These are phyloP conservation scores for Termitomyces sp. DNA, from an alignment of 768 basidiomycete genomes.

Conservation along the genomic window DNA sequence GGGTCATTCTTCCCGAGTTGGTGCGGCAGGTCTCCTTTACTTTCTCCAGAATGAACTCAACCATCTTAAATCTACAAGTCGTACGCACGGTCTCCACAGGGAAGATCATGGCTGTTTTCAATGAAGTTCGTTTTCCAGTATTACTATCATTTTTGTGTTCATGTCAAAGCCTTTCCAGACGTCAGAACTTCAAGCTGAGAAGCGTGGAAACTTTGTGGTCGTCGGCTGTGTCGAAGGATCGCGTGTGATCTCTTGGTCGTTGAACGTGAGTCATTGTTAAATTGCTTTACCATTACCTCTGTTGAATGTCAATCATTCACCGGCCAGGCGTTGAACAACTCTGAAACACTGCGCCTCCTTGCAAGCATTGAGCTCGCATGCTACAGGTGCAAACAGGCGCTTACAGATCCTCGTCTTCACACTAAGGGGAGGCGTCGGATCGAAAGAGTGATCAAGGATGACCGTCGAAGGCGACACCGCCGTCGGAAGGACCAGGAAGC, in stretches of 20 bases:
- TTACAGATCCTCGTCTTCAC: conserved; percentile 66
- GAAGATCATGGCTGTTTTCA: conserved; percentile 67
- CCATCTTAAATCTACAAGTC: conserved; percentile 34
- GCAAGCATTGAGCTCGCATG: conserved; percentile 85
- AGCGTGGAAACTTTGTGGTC: conserved; percentile 85
- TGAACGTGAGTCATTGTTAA: conserved; percentile 53
- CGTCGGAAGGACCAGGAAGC: conserved; percentile 82
- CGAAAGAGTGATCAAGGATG: conserved; percentile 81
- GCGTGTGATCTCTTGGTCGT: conserved; percentile 80
- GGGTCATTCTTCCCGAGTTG: conserved; percentile 78
- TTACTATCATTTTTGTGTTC: neutral
- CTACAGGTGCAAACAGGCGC: conserved; percentile 67
- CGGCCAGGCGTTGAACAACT: conserved; percentile 71
- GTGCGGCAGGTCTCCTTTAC: conserved; percentile 38
- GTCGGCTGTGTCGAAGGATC: conserved; percentile 73
- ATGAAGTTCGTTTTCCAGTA: conserved; percentile 47
- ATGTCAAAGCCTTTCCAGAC: conserved; percentile 29
- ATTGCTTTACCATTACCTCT: neutral
- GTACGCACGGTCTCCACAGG: conserved; percentile 62
- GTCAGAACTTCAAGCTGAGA: conserved; percentile 79
- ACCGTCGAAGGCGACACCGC: conserved; percentile 75
- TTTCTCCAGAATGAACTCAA: neutral
- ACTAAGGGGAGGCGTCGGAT: conserved; percentile 65
- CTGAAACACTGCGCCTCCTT: conserved; percentile 77
- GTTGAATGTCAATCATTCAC: conserved; percentile 1